These are phyloP conservation scores for Knoxia roxburghii DNA, from an alignment of 257 asterid genomes.

Conservation along the genomic window DNA sequence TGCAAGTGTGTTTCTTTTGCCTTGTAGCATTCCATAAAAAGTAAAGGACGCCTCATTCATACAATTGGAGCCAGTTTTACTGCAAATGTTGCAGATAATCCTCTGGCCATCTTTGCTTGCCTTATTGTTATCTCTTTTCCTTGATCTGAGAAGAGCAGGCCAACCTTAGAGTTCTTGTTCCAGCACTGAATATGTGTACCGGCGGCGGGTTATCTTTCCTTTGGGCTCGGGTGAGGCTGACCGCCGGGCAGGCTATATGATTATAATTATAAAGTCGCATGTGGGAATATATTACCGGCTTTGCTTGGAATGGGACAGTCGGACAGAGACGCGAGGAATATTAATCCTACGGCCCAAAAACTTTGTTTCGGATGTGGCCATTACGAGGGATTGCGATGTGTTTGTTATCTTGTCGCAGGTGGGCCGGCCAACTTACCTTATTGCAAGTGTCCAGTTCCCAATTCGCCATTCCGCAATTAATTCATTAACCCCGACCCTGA, in stretches of 20 bases:
- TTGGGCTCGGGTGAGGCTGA: too few species aligned
- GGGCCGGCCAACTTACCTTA: conserved; percentile 2
- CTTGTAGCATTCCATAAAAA: background rate
- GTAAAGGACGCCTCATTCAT: background rate
- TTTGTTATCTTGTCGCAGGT: conserved; percentile 19
- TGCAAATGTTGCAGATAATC: background rate
- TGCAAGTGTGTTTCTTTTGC: background rate
- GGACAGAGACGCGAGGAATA: background rate
- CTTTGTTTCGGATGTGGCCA: background rate
- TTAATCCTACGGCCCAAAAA: background rate
- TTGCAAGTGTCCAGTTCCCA: background rate
- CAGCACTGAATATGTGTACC: too few species aligned
- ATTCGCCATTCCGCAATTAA: background rate
- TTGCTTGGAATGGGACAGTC: background rate
- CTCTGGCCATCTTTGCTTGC: too few species aligned
- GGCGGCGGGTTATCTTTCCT: too few species aligned
- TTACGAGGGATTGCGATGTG: conserved; percentile 5
- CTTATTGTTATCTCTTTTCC: too few species aligned
- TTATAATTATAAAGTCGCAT: too few species aligned
- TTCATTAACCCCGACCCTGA: too few species aligned
- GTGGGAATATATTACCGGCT: too few species aligned
- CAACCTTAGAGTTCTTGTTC: too few species aligned
- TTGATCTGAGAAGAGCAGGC: too few species aligned
- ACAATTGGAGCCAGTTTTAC: background rate
- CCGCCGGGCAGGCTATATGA: too few species aligned